Evolutionary conservation across 805 yeast genomes (phyloP), one percentile per base, ranked within the genome.

Genomic region (Kluyveromyces wickerhamii): DNA sequence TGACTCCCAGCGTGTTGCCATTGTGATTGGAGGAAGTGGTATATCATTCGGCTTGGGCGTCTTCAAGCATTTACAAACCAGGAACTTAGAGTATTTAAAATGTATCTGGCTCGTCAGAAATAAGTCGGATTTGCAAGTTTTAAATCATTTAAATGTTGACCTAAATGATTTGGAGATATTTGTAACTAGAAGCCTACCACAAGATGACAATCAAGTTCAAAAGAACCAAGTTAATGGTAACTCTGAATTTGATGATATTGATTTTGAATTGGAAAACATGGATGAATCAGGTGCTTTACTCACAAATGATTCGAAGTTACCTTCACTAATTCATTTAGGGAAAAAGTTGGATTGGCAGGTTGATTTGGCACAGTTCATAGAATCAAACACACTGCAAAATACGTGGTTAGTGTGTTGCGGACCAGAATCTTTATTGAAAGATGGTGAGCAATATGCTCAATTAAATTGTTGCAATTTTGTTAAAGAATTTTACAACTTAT

Each of bases 1-100:
- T 25, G 64, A 72, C 0, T 77, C 72, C 0, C 68, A 67, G 21
- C 67, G 70, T 25, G 69, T 76, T 1, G 51, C 63, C 11, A 65
- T 80, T 13, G 63, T 80, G 1, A 72, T 79, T 42, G 89, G 88
- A 10, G 92, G 92, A 0, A 72, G 85, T 2, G 88, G 89, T 1
- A 69, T 81, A 8, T 76, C 87, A 0, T 70, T 70, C 35, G 81
- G 79, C 3, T 41, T 77, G 7, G 77, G 82, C 0, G 27, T 77
- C 1, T 69, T 63, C 46, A 63, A 65, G 30, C 58, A 66, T 37
- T 59, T 74, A 31, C 48, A 48, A 8, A 26, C 30, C 13, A 31
- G 34, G 4, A 51, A 52, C 21, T 47, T 52, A 31, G 34, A 36
- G 10, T 63, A 42, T 30, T 47, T 71, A 2, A 59, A 61, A 15